phyloP scores from a whole-genome alignment of 2,329 filamentous ascomycete genomes.

The Penicillium decumbens region DNA sequence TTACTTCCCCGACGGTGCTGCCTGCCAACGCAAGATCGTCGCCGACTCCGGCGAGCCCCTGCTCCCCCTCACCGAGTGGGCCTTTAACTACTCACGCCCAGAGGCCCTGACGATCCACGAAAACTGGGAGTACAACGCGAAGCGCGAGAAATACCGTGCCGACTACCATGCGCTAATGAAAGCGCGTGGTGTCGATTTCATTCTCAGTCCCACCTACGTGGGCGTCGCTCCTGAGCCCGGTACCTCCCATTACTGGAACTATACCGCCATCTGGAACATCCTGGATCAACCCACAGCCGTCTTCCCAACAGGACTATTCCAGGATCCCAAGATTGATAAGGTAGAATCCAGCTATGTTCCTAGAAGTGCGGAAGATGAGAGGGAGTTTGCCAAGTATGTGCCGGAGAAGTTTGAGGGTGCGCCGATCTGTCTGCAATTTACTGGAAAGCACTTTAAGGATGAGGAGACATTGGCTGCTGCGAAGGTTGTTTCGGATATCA shows the following conservation, averaged over 20 bases:
- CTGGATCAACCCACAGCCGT: slow-evolving; percentile 28
- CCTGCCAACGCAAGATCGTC: slow-evolving; percentile 24
- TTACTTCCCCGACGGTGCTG: slow-evolving; percentile 43
- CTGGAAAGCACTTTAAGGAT: neutral
- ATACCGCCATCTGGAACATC: slow-evolving; percentile 34
- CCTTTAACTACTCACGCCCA: slow-evolving; percentile 12
- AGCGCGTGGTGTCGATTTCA: neutral
- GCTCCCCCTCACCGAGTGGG: slow-evolving; percentile 26
- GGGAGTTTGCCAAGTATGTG: neutral
- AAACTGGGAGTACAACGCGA: slow-evolving; percentile 15
- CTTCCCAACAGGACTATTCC: slow-evolving; percentile 24
- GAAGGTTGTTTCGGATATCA: neutral
- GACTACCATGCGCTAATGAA: neutral
- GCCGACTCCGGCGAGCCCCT: slow-evolving; percentile 27
- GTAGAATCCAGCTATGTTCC: neutral
- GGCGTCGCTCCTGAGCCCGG: neutral
- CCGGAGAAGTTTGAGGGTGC: neutral
- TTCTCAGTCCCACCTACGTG: neutral
- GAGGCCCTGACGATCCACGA: slow-evolving; percentile 9
- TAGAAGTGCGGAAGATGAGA: neutral
- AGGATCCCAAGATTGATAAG: neutral
- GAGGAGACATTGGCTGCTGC: neutral
- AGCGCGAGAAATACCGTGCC: neutral
- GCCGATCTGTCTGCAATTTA: neutral
- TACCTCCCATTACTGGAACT: slow-evolving; percentile 23